phyloP scores from a whole-genome alignment of 257 asterid genomes.

The Solanum commersonii region DNA sequence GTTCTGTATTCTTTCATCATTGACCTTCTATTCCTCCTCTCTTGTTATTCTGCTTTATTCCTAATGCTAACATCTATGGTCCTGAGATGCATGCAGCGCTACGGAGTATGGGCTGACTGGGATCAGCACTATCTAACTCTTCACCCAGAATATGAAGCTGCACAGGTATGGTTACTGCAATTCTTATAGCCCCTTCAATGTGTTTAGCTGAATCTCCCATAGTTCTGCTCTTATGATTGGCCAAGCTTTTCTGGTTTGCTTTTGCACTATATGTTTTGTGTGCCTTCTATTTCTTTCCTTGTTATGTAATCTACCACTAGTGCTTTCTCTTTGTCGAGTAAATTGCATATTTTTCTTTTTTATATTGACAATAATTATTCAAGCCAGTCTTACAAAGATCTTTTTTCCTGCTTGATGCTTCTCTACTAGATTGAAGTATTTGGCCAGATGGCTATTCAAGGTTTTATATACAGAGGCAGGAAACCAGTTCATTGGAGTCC shows the following conservation, averaged over 20 bases:
- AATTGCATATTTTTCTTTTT: neutral
- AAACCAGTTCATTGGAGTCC: conserved; percentile 99
- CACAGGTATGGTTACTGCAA: conserved; percentile 59
- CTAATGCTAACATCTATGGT: conserved; percentile 5
- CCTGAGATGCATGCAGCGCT: conserved; percentile 45
- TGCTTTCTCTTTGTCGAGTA: neutral
- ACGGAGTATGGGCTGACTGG: conserved; percentile 97
- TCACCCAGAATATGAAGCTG: conserved; percentile 98
- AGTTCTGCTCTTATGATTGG: neutral
- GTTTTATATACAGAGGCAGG: conserved; percentile 88
- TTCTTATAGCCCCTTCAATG: neutral
- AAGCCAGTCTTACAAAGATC: neutral
- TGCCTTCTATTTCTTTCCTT: neutral
- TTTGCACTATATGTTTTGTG: neutral
- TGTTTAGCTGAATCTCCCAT: neutral
- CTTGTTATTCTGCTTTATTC: neutral
- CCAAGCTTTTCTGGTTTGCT: neutral
- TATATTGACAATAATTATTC: neutral
- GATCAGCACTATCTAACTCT: conserved; percentile 95
- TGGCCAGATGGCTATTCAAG: conserved; percentile 86
- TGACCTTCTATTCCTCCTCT: conserved; percentile 7
- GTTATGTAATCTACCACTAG: neutral
- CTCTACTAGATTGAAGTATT: conserved; percentile 81
- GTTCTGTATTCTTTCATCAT: neutral
- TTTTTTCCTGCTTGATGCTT: neutral